A percentile compares a stretch with the other conserved stretches of the same genome.
Conservation (phyloP, 768 basidiomycete species). For the Tulasnella sp. region DNA sequence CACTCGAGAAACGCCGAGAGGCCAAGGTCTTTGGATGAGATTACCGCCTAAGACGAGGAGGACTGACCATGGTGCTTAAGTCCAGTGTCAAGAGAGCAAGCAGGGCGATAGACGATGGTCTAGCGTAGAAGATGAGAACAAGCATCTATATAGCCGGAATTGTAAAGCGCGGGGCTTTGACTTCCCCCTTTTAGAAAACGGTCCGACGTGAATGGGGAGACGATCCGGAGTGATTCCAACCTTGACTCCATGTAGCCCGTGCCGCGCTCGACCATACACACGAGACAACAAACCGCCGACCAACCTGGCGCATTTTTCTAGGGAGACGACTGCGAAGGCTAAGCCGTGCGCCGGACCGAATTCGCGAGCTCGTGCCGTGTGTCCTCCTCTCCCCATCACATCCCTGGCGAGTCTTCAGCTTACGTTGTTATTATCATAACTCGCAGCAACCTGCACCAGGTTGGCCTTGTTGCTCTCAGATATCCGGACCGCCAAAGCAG, state of each 20-base stretch:
- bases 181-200: constrained; percentile 11
- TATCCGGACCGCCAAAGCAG: constrained; percentile 47
- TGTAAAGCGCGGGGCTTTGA: neutral
- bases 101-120: neutral
- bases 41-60: neutral
- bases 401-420: neutral
- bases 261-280: constrained; percentile 14
- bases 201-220: neutral
- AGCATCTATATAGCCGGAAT: constrained; percentile 7
- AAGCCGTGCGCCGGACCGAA: constrained; percentile 1
- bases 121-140: neutral
- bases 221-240: neutral
- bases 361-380: constrained; percentile 18
- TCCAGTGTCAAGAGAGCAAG: neutral
- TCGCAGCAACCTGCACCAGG: constrained; percentile 39
- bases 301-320: too few species aligned
- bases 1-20: constrained; percentile 1
- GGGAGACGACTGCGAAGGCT: neutral
- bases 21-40: neutral
- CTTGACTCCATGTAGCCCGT: constrained; percentile 11
- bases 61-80: neutral
- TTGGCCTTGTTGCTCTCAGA: constrained; percentile 50
- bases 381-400: neutral
- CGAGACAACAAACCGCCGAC: neutral
- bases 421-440: constrained; percentile 36